Evolutionary conservation across 176 grass and related monocot genomes (phyloP).

Genomic region (Oryza glaberrima): DNA sequence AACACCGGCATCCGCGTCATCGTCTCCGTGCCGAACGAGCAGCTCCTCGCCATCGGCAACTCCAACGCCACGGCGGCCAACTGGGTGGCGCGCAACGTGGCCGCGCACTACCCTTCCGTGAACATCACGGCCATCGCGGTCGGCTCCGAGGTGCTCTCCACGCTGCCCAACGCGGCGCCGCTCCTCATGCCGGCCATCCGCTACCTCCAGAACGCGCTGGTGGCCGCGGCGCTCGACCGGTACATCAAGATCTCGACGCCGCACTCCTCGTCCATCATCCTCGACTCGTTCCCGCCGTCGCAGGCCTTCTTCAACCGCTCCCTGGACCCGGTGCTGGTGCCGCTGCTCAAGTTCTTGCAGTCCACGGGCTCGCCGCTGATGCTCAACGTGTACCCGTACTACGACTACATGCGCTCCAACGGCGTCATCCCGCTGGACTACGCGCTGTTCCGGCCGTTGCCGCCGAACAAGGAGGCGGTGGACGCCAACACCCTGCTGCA

Average conservation of each 20-base stretch:
- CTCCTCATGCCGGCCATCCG: slow-evolving; percentile 76
- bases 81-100: slow-evolving; percentile 82
- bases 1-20: slow-evolving; percentile 83
- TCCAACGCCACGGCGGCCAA: slow-evolving; percentile 91
- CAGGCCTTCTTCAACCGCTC: slow-evolving; percentile 99
- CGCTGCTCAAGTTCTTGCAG: slow-evolving; percentile 85
- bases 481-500: slow-evolving; percentile 96
- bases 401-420: slow-evolving; percentile 98
- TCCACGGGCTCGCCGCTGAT: slow-evolving; percentile 76
- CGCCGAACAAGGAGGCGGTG: slow-evolving; percentile 95
- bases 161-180: slow-evolving; percentile 72
- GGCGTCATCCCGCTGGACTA: slow-evolving; percentile 95
- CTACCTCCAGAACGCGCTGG: slow-evolving; percentile 91
- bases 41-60: slow-evolving; percentile 86
- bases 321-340: slow-evolving; percentile 61
- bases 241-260: slow-evolving; percentile 88
- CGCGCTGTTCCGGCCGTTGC: slow-evolving; percentile 84
- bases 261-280: slow-evolving; percentile 94
- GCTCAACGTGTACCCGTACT: slow-evolving; percentile 98
- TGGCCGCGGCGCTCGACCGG: slow-evolving; percentile 82
- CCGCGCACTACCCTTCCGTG: slow-evolving; percentile 73
- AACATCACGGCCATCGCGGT: slow-evolving; percentile 94
- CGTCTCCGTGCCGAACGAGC: slow-evolving; percentile 92
- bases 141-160: slow-evolving; percentile 84
- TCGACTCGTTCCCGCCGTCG: slow-evolving; percentile 94